Evolutionary conservation across 2,329 filamentous ascomycete genomes (phyloP).

Genomic region (Chalara sp.): DNA sequence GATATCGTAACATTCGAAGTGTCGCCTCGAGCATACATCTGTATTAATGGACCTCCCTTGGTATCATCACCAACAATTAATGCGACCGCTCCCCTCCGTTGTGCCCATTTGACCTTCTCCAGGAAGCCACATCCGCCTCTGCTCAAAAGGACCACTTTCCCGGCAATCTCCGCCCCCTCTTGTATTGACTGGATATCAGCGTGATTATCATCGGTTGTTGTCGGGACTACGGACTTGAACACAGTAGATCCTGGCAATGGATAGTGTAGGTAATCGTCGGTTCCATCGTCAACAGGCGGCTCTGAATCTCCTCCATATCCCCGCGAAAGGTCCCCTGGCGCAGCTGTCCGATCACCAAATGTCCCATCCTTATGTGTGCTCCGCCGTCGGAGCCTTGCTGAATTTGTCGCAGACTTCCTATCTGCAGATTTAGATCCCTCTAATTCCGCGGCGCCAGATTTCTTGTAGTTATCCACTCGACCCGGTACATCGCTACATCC

Average conservation of each 20-base stretch:
- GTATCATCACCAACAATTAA: conserved; percentile 93
- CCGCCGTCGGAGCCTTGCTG: conserved; percentile 34
- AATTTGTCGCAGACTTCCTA: conserved; percentile 20
- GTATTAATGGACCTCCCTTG: conserved; percentile 80
- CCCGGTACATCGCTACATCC: conserved; percentile 93
- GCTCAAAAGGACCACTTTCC: conserved; percentile 86
- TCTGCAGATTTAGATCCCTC: conserved; percentile 14
- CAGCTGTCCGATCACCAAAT: conserved; percentile 17
- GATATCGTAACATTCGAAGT: conserved; percentile 94
- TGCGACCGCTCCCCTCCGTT: conserved; percentile 79
- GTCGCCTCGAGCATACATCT: conserved; percentile 97
- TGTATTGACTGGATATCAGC: conserved; percentile 89
- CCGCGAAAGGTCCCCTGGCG: conserved; percentile 12
- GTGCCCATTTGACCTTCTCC: conserved; percentile 96
- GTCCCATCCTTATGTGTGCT: conserved; percentile 23
- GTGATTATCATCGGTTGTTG: conserved; percentile 38
- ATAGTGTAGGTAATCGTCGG: conserved; percentile 76
- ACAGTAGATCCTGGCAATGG: conserved; percentile 31
- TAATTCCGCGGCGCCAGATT: conserved; percentile 22
- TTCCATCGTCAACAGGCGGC: conserved; percentile 58
- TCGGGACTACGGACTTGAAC: conserved; percentile 22
- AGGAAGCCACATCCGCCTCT: conserved; percentile 93
- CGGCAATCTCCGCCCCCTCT: conserved; percentile 84
- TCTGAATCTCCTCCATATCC: conserved; percentile 18
- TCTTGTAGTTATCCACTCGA: conserved; percentile 61